Conservation (phyloP, 345 rosid species). For the Camelina laxa region DNA sequence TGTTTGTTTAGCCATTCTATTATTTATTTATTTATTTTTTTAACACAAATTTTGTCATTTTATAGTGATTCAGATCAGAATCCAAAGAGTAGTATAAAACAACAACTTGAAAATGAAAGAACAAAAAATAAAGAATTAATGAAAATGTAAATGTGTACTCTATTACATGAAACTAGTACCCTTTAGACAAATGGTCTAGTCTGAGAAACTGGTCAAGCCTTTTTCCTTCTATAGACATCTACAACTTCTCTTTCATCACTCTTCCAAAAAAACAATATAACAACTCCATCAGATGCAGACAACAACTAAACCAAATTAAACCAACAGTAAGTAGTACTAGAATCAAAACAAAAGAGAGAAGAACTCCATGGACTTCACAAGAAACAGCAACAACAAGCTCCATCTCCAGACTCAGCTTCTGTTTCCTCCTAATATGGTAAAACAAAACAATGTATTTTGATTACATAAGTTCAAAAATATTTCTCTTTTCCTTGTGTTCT, state of each 20-base stretch:
- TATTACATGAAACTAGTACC: slow-evolving; percentile 33
- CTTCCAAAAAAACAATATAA: background rate
- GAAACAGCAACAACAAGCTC: slow-evolving; percentile 34
- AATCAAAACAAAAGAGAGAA: slow-evolving; percentile 5
- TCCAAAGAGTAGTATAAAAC: slow-evolving; percentile 17
- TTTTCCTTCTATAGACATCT: slow-evolving; percentile 40
- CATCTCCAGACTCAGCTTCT: slow-evolving; percentile 34
- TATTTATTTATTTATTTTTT: background rate
- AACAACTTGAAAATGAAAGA: slow-evolving; percentile 26
- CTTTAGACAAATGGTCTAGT: slow-evolving; percentile 38
- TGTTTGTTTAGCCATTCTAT: background rate
- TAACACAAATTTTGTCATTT: background rate
- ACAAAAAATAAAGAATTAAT: background rate
- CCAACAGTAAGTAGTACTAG: slow-evolving; percentile 16
- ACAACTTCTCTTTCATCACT: slow-evolving; percentile 23
- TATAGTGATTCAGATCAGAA: slow-evolving; percentile 15
- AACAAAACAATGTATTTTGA: background rate
- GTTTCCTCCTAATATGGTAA: slow-evolving; percentile 40
- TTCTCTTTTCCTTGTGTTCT: background rate
- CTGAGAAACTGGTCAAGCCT: slow-evolving; percentile 41
- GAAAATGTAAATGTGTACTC: background rate
- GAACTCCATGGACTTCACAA: slow-evolving; percentile 36
- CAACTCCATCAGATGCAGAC: slow-evolving; percentile 28
- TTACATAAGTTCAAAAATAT: background rate
- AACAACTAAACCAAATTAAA: slow-evolving; percentile 21